Evolutionary conservation across 108 stramenopile species (phyloP).

Genomic region (Skeletonema costatum): DNA sequence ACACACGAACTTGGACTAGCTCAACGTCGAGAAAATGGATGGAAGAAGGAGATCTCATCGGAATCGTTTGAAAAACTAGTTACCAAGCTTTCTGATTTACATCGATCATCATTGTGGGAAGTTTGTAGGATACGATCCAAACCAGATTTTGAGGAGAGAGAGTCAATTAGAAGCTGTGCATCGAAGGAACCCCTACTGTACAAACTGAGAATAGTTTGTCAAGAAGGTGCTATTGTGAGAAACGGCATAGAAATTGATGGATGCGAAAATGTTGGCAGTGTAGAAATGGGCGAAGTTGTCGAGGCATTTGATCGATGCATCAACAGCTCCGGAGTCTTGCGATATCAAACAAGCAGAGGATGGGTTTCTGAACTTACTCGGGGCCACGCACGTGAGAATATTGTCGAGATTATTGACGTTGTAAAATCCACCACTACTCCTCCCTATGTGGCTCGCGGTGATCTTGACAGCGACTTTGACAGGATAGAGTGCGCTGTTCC

Average conservation of each 20-base stretch:
- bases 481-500: slow-evolving; percentile 73
- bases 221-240: slow-evolving; percentile 89
- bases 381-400: slow-evolving; percentile 90
- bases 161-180: slow-evolving; percentile 34
- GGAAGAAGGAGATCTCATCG: slow-evolving; percentile 72
- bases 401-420: slow-evolving; percentile 88
- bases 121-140: slow-evolving; percentile 73
- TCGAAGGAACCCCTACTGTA: slow-evolving; percentile 50
- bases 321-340: slow-evolving; percentile 88
- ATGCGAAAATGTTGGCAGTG: slow-evolving; percentile 79
- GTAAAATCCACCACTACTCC: slow-evolving; percentile 3
- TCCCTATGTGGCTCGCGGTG: background rate
- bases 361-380: slow-evolving; percentile 95
- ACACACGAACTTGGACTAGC: slow-evolving; percentile 54
- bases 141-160: slow-evolving; percentile 58
- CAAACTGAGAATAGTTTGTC: slow-evolving; percentile 82
- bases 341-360: slow-evolving; percentile 85
- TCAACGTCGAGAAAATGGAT: slow-evolving; percentile 65
- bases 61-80: slow-evolving; percentile 55
- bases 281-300: slow-evolving; percentile 88
- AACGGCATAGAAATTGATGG: slow-evolving; percentile 93
- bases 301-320: slow-evolving; percentile 85
- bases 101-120: slow-evolving; percentile 73
- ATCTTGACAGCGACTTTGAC: slow-evolving; percentile 26
- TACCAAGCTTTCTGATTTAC: slow-evolving; percentile 47